Percentiles rank a stretch among this genome's conserved stretches.
Evolutionary conservation across 2,329 filamentous ascomycete genomes (phyloP).

Genomic region (Nannizziopsis arthrosporioides): DNA sequence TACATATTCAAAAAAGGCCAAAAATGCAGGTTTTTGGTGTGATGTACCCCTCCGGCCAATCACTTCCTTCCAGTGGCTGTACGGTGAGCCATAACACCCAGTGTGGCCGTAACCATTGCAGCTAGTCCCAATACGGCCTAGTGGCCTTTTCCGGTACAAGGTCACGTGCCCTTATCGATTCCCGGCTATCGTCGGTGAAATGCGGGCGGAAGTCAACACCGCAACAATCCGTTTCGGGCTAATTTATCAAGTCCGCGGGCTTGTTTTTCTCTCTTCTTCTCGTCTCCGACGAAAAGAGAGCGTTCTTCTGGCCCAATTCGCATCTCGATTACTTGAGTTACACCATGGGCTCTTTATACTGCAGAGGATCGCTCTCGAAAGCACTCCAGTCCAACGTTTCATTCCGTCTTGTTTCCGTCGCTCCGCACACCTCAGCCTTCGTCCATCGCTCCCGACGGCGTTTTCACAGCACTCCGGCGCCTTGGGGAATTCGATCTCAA

Average conservation of each 20-base stretch:
- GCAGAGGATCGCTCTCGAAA: slow-evolving; percentile 21
- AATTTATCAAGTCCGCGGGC: background rate
- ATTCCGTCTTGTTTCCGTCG: slow-evolving; percentile 21
- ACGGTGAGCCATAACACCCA: no score
- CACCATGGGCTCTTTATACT: slow-evolving; percentile 19
- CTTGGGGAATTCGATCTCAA: slow-evolving; percentile 30
- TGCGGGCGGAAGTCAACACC: slow-evolving; percentile 2
- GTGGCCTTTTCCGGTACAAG: background rate
- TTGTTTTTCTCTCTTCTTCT: slow-evolving; percentile 4
- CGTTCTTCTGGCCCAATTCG: background rate
- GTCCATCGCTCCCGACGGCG: slow-evolving; percentile 19
- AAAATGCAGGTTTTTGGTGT: no score
- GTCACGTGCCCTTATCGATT: slow-evolving; percentile 3
- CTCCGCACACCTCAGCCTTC: slow-evolving; percentile 11
- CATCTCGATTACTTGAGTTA: background rate
- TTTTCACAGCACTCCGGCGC: slow-evolving; percentile 27
- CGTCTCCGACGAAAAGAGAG: slow-evolving; percentile 5
- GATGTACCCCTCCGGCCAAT: no score
- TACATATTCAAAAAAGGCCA: no score
- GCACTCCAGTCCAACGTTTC: slow-evolving; percentile 20
- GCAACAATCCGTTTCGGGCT: slow-evolving; percentile 6
- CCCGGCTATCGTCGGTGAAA: slow-evolving; percentile 7
- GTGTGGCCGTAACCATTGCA: background rate
- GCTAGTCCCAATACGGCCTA: background rate
- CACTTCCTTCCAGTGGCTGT: no score